These are phyloP conservation scores for Chaetomium tenue DNA, from an alignment of 495 filamentous ascomycete genomes.

Conservation along the genomic window DNA sequence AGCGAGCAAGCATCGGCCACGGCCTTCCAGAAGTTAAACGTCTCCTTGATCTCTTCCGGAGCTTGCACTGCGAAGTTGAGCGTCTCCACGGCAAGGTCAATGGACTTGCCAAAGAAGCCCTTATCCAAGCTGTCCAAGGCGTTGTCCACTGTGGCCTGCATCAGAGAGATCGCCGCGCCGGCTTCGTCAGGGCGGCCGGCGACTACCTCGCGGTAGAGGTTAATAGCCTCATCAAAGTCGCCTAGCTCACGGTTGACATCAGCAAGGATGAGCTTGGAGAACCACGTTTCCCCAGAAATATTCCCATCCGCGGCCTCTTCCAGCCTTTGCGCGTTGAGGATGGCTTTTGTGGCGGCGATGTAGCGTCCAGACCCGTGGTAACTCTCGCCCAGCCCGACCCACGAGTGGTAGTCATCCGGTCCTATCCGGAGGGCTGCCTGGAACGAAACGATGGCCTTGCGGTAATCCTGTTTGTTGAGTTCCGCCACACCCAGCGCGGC, in stretches of 20 bases:
- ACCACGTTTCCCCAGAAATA: constrained; percentile 70
- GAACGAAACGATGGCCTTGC: constrained; percentile 83
- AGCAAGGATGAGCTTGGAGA: constrained; percentile 93
- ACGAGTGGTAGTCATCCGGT: constrained; percentile 86
- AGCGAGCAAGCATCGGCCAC: constrained; percentile 84
- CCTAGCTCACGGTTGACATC: constrained; percentile 91
- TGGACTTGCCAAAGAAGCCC: constrained; percentile 78
- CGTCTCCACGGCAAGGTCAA: constrained; percentile 56
- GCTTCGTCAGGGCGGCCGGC: constrained; percentile 65
- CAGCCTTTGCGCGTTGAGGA: constrained; percentile 72
- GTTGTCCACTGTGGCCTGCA: constrained; percentile 81
- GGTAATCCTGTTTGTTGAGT: constrained; percentile 88
- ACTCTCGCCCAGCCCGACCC: constrained; percentile 92
- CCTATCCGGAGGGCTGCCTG: constrained; percentile 82
- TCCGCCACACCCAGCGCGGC: constrained; percentile 96
- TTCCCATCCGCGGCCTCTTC: constrained; percentile 52
- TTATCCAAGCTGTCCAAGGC: constrained; percentile 73
- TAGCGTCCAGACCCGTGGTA: constrained; percentile 93
- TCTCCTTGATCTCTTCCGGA: constrained; percentile 48
- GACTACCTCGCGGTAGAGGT: constrained; percentile 71
- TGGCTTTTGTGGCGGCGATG: constrained; percentile 88
- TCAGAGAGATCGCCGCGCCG: constrained; percentile 79
- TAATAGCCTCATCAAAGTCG: constrained; percentile 78
- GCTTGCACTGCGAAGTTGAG: constrained; percentile 41
- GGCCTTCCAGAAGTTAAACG: constrained; percentile 94